phyloP scores from a whole-genome alignment of 306 rosid genomes.

The Potentilla sterilis region DNA sequence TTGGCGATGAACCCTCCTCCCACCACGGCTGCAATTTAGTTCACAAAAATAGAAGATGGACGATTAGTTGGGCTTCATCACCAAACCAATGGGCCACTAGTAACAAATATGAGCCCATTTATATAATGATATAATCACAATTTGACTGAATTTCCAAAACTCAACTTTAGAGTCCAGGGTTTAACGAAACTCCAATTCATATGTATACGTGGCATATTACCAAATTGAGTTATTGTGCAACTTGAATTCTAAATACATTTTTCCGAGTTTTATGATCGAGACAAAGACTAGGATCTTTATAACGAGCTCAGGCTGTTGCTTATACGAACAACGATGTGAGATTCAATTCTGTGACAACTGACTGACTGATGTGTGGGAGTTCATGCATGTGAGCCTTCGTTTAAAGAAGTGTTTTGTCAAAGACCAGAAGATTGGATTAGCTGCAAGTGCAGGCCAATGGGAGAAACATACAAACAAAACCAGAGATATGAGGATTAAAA shows the following conservation, averaged over 20 bases:
- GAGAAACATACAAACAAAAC: background rate
- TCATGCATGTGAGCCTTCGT: background rate
- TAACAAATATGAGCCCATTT: background rate
- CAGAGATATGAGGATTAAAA: background rate
- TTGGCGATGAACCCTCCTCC: constrained; percentile 76
- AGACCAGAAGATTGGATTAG: background rate
- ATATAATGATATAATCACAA: too few species aligned
- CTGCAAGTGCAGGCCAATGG: background rate
- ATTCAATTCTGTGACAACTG: background rate
- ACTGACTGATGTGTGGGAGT: background rate
- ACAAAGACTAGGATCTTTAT: background rate
- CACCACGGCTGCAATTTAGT: constrained; percentile 51
- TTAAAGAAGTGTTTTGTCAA: background rate
- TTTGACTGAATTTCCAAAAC: too few species aligned
- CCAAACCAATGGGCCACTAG: background rate
- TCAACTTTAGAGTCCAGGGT: too few species aligned
- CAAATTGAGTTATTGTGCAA: too few species aligned
- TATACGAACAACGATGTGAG: background rate
- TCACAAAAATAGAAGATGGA: too few species aligned
- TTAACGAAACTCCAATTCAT: too few species aligned
- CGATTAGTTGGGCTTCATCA: background rate
- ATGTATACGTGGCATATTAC: too few species aligned
- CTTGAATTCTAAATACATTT: too few species aligned
- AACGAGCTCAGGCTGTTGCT: background rate
- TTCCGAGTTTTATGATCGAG: background rate